These are phyloP conservation scores for Termitomyces sp. DNA, from an alignment of 768 basidiomycete genomes.

Conservation along the genomic window DNA sequence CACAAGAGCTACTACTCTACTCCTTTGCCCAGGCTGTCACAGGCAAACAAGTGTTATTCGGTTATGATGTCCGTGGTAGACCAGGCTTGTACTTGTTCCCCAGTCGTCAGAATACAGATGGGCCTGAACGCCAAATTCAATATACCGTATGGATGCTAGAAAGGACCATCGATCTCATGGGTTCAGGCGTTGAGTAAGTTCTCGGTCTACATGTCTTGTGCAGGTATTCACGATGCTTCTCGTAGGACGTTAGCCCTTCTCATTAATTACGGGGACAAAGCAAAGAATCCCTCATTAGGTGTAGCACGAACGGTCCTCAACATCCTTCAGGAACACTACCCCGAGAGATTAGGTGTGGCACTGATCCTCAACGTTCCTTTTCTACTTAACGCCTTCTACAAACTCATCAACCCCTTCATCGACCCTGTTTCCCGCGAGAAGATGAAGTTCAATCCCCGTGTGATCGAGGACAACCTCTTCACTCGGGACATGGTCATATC, in stretches of 20 bases:
- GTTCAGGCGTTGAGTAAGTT: conserved; percentile 73
- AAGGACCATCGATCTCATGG: conserved; percentile 70
- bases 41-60: conserved; percentile 77
- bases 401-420: conserved; percentile 72
- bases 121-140: conserved; percentile 61
- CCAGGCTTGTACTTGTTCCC: conserved; percentile 68
- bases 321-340: conserved; percentile 80
- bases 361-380: conserved; percentile 81
- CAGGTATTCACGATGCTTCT: not conserved
- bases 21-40: conserved; percentile 52
- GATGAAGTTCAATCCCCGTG: conserved; percentile 68
- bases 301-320: conserved; percentile 43
- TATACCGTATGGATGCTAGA: conserved; percentile 77
- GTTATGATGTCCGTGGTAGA: conserved; percentile 61
- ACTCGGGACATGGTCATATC: conserved; percentile 62
- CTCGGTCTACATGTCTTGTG: not conserved
- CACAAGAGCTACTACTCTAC: not conserved
- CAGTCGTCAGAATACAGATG: conserved; percentile 74
- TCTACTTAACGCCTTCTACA: conserved; percentile 69
- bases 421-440: conserved; percentile 78
- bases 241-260: conserved; percentile 61
- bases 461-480: conserved; percentile 64
- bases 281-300: conserved; percentile 45
- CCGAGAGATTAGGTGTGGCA: conserved; percentile 75
- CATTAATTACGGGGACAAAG: conserved; percentile 73